A percentile compares a stretch with the other conserved stretches of the same genome.
Evolutionary conservation across 805 yeast species (phyloP).

Genomic region (Deakozyma indianensis): DNA sequence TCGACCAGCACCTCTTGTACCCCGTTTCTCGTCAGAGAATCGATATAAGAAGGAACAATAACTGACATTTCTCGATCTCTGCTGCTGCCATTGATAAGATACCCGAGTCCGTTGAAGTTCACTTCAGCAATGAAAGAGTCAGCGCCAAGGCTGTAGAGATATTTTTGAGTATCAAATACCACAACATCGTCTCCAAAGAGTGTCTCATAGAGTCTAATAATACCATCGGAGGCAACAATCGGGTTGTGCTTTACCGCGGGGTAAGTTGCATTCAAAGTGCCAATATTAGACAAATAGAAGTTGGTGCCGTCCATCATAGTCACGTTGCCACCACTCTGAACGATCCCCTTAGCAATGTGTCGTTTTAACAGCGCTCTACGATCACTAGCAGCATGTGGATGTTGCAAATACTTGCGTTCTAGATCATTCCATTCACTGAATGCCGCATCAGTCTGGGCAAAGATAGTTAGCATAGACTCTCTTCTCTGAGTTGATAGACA

Average conservation of each 20-base stretch:
- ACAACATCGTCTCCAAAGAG: constrained; percentile 14
- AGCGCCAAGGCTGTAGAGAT: constrained; percentile 43
- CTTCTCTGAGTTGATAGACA: background rate
- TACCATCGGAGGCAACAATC: constrained; percentile 30
- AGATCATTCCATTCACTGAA: constrained; percentile 4
- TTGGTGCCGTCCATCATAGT: constrained; percentile 9
- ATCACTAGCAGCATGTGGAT: constrained; percentile 9
- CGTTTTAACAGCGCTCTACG: constrained; percentile 7
- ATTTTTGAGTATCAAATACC: constrained; percentile 41
- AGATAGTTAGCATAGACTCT: constrained; percentile 5
- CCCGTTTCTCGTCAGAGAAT: background rate
- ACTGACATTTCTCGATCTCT: constrained; percentile 15
- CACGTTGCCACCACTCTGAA: constrained; percentile 2
- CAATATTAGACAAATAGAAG: constrained; percentile 3
- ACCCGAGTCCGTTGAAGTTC: constrained; percentile 39
- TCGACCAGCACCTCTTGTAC: constrained; percentile 11
- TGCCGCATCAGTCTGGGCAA: constrained; percentile 10
- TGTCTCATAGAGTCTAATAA: constrained; percentile 34
- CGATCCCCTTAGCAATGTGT: constrained; percentile 6
- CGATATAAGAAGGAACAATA: background rate
- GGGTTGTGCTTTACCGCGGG: background rate
- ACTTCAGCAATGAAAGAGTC: constrained; percentile 57
- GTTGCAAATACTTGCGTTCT: constrained; percentile 9
- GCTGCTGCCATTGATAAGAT: constrained; percentile 39
- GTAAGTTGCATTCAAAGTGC: background rate